Evolutionary conservation across 2,329 filamentous ascomycete species (phyloP), one percentile per base, ranked within the genome.

Genomic region (Colletotrichum sp.): DNA sequence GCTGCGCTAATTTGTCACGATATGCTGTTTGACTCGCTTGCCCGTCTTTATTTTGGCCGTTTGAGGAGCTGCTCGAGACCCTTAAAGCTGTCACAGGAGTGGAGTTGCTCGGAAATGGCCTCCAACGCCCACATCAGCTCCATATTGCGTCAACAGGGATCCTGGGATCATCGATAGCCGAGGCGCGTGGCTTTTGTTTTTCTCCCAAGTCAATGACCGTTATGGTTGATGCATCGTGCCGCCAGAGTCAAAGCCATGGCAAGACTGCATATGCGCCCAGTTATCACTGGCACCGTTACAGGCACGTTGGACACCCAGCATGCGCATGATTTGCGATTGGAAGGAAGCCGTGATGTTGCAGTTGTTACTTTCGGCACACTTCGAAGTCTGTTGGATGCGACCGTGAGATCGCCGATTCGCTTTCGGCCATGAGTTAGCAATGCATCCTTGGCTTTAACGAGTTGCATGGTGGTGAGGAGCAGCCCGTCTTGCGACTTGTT

Each of bases 1-100:
- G 36, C 34, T 76, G 73, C 63, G 69, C 34, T 52, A 73, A 59
- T 73, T 68, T 64, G 25, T 62, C 32, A 49, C 67, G n/a, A 55
- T 29, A 49, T 62, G 27, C 27, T 32, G 68, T 63, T 69, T 70
- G 68, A 70, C 68, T 70, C 68, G 68, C 11, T 22, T 52, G n/a
- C 19, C 13, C 27, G 13, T 22, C n/a, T 13, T 44, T 34, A 13
- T 19, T 65, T 57, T 13, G 6, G 71, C 9, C 62, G 11, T 66
- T 30, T 13, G 39, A 19, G 22, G 16, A 27, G 44, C 3, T n/a
- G 25, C 16, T 30, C 12, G 32, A 36, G 55, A 55, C 69, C 49
- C 36, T 67, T 66, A 39, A 12, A 34, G 36, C 22, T 25, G 13
- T 13, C 8, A 30, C 16, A 29, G 27, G 4, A 32, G 39, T 59